Evolutionary conservation across 345 rosid genomes (phyloP).

Genomic region (Firmiana major): DNA sequence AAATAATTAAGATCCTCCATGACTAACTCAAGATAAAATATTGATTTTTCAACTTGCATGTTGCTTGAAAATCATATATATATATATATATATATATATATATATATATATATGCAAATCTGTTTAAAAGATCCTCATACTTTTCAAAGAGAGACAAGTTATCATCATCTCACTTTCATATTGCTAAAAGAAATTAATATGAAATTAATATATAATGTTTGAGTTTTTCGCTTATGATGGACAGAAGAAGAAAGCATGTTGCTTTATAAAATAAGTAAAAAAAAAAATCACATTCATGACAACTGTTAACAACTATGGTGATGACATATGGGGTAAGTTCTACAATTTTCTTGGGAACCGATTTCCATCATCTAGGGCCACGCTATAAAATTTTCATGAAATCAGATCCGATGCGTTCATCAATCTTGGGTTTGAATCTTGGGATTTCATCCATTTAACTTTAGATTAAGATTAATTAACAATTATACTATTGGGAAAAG

Average conservation of each 20-base stretch:
- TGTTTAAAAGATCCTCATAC: background rate
- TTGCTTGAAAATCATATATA: background rate
- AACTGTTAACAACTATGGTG: slow-evolving; percentile 12
- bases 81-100: no score
- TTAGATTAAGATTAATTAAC: slow-evolving; percentile 6
- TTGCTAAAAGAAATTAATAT: no score
- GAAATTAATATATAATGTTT: background rate
- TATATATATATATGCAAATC: background rate
- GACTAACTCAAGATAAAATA: background rate
- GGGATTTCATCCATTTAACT: background rate
- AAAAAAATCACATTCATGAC: slow-evolving; percentile 3
- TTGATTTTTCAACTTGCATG: background rate
- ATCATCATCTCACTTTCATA: background rate
- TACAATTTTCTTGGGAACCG: background rate
- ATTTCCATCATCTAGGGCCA: background rate
- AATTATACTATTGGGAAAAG: background rate
- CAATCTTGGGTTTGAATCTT: slow-evolving; percentile 10
- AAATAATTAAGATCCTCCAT: background rate
- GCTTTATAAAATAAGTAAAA: background rate
- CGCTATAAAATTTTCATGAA: background rate
- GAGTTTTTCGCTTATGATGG: background rate
- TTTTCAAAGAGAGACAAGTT: background rate
- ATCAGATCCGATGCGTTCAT: slow-evolving; percentile 21
- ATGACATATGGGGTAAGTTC: background rate
- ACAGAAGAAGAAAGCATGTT: background rate